Percentiles rank a stretch among this genome's conserved stretches.
Conservation (phyloP, 805 yeast species). For the Babjeviella inositovora region DNA sequence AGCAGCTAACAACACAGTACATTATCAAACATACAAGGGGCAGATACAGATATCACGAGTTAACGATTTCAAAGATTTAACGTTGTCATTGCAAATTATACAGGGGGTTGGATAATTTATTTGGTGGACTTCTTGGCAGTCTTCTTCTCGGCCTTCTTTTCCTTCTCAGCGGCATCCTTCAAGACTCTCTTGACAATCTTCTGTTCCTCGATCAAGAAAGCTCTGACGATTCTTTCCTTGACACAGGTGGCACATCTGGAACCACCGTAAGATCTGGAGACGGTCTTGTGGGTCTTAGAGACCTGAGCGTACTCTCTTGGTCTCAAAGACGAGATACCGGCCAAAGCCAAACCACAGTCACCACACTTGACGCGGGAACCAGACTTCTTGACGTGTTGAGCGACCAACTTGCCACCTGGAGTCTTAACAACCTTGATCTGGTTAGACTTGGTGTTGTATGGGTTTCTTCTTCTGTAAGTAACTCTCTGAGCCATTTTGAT, state of each 20-base stretch:
- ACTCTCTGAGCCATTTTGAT: slow-evolving; percentile 98
- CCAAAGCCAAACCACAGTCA: slow-evolving; percentile 53
- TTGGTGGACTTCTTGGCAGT: no score
- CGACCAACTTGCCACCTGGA: slow-evolving; percentile 32
- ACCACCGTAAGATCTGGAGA: slow-evolving; percentile 99
- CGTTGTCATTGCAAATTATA: no score
- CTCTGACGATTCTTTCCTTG: slow-evolving; percentile 98
- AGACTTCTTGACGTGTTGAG: slow-evolving; percentile 26
- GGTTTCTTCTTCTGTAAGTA: slow-evolving; percentile 98
- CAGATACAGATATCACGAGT: no score
- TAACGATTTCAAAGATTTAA: no score
- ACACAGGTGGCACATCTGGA: slow-evolving; percentile 96
- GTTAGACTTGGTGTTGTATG: slow-evolving; percentile 70
- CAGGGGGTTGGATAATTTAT: slow-evolving; percentile 4
- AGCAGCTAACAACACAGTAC: no score
- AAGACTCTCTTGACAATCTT: slow-evolving; percentile 99
- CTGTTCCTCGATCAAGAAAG: slow-evolving; percentile 99
- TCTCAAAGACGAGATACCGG: slow-evolving; percentile 89
- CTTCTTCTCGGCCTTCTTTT: slow-evolving; percentile 40
- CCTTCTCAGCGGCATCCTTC: slow-evolving; percentile 90
- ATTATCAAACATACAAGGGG: no score
- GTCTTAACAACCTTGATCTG: slow-evolving; percentile 31
- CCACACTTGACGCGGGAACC: slow-evolving; percentile 46
- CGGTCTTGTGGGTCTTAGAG: slow-evolving; percentile 95
- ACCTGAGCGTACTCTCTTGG: slow-evolving; percentile 95